Percentiles rank a stretch among this genome's conserved stretches.
Conservation (phyloP, 768 basidiomycete genomes). For the Lepiota venenata region DNA sequence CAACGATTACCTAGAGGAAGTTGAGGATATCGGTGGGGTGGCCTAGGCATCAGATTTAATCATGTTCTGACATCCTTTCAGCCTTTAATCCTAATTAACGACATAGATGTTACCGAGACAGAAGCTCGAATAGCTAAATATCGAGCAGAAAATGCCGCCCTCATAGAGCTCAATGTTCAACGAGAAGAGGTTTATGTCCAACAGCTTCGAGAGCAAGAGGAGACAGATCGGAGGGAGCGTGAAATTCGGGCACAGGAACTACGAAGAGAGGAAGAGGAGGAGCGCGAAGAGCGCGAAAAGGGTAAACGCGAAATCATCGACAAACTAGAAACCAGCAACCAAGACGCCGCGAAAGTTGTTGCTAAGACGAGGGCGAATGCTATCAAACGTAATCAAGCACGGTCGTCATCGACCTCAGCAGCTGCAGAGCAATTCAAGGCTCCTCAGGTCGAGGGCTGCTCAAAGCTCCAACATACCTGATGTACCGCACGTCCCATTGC, state of each 20-base stretch:
- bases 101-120: constrained; percentile 75
- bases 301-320: constrained; percentile 75
- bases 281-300: constrained; percentile 73
- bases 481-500: constrained; percentile 73
- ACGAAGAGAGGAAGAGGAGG: constrained; percentile 68
- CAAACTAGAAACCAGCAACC: constrained; percentile 73
- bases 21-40: constrained; percentile 74
- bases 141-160: constrained; percentile 74
- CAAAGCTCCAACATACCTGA: constrained; percentile 69
- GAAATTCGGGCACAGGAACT: constrained; percentile 66
- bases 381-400: constrained; percentile 56
- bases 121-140: constrained; percentile 81
- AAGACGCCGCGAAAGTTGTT: constrained; percentile 66
- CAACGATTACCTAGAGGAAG: constrained; percentile 95
- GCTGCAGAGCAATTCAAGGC: constrained; percentile 43
- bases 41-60: constrained; percentile 2
- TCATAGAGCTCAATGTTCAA: constrained; percentile 82
- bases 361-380: constrained; percentile 66
- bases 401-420: constrained; percentile 43
- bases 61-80: constrained; percentile 24
- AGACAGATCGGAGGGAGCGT: constrained; percentile 67
- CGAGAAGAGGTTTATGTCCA: constrained; percentile 77
- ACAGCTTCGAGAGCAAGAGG: constrained; percentile 75
- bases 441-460: constrained; percentile 61
- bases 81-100: constrained; percentile 96